Evolutionary conservation across 1,284 basidiomycete genomes (phyloP).

Genomic region (Cryptococcus hybrid): DNA sequence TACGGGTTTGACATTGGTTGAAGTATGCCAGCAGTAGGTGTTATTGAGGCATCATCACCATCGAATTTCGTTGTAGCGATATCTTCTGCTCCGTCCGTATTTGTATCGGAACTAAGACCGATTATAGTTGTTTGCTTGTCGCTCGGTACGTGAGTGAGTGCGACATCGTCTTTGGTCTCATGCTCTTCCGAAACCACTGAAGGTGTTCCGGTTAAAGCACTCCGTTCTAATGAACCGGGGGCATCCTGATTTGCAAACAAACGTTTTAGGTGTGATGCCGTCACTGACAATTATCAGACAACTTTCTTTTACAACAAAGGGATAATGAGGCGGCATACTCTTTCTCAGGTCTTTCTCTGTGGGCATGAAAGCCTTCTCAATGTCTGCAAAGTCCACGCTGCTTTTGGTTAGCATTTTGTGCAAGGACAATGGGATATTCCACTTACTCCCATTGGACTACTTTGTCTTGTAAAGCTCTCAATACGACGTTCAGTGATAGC

Average conservation of each 20-base stretch:
- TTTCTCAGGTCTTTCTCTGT: conserved; percentile 49
- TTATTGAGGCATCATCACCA: too few species aligned
- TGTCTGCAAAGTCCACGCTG: conserved; percentile 56
- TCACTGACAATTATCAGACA: conserved; percentile 29
- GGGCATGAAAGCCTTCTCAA: conserved; percentile 52
- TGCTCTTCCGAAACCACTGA: not conserved
- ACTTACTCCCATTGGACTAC: conserved; percentile 86
- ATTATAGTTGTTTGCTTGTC: too few species aligned
- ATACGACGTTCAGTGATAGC: conserved; percentile 81
- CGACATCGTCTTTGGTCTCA: conserved; percentile 47
- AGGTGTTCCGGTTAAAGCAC: conserved; percentile 1
- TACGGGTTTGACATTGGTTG: too few species aligned
- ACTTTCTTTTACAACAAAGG: not conserved
- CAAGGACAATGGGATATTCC: not conserved
- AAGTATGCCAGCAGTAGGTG: too few species aligned
- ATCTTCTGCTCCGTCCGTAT: too few species aligned
- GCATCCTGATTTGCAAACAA: conserved; percentile 55
- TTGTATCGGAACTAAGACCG: too few species aligned
- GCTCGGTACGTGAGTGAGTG: too few species aligned
- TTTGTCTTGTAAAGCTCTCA: conserved; percentile 84
- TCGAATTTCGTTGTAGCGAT: too few species aligned
- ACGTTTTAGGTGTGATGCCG: conserved; percentile 52
- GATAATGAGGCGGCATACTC: conserved; percentile 20
- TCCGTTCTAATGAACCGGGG: conserved; percentile 41
- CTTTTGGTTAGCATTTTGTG: conserved; percentile 1